Evolutionary conservation across 2,329 filamentous ascomycete genomes (phyloP).

Genomic region (Fusarium sp.): DNA sequence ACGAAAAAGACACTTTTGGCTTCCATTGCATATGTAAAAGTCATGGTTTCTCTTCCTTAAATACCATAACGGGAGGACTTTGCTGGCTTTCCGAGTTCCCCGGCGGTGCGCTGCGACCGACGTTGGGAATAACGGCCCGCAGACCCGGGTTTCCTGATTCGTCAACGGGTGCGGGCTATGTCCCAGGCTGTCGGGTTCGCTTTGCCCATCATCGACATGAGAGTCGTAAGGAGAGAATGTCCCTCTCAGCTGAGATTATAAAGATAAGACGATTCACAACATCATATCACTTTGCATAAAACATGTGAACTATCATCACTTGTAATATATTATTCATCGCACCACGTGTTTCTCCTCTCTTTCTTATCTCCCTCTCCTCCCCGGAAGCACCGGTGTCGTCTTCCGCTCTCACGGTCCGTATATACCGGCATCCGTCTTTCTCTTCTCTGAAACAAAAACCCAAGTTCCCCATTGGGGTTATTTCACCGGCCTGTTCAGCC

Average conservation of each 20-base stretch:
- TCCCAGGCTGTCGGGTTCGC: slow-evolving; percentile 26
- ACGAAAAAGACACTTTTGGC: slow-evolving; percentile 6
- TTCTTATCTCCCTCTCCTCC: background rate
- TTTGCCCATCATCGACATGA: background rate
- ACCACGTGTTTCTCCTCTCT: background rate
- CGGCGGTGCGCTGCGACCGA: slow-evolving; percentile 29
- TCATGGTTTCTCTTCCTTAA: background rate
- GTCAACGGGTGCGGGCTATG: background rate
- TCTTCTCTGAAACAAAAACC: slow-evolving; percentile 1
- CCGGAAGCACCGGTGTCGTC: background rate
- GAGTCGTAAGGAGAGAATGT: background rate
- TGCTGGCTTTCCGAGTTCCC: background rate
- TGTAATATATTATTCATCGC: background rate
- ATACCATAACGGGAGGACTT: background rate
- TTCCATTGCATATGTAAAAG: background rate
- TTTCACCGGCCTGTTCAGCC: slow-evolving; percentile 17
- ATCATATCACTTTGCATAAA: background rate
- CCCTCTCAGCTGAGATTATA: background rate
- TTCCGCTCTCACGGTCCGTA: slow-evolving; percentile 40
- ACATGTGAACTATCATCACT: background rate
- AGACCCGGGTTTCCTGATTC: slow-evolving; percentile 27
- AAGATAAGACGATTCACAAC: background rate
- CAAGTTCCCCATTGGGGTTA: background rate
- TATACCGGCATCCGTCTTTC: slow-evolving; percentile 28
- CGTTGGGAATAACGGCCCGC: slow-evolving; percentile 34